phyloP scores from a whole-genome alignment of 2,329 filamentous ascomycete genomes.

The Catunica adiposa region DNA sequence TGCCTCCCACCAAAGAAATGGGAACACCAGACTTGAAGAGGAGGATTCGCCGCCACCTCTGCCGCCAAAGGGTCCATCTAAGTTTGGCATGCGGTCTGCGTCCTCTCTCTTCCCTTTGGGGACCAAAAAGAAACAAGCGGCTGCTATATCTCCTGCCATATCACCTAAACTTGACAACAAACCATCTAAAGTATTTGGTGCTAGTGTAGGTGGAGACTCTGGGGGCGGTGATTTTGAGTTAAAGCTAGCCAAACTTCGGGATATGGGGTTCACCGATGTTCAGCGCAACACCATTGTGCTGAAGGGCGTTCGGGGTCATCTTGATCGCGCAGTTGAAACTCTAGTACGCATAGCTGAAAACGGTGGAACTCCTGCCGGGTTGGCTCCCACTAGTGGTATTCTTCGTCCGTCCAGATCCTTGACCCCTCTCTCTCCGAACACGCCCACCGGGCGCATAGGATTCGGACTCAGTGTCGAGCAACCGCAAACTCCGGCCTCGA shows the following conservation, averaged over 20 bases:
- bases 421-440: slow-evolving; percentile 33
- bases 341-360: slow-evolving; percentile 70
- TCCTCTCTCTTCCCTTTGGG: slow-evolving; percentile 53
- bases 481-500: slow-evolving; percentile 24
- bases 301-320: slow-evolving; percentile 65
- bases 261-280: slow-evolving; percentile 84
- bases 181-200: slow-evolving; percentile 52
- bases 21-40: slow-evolving; percentile 36
- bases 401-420: slow-evolving; percentile 35
- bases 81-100: slow-evolving; percentile 40
- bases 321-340: slow-evolving; percentile 75
- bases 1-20: slow-evolving; percentile 19
- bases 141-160: slow-evolving; percentile 15
- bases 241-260: slow-evolving; percentile 61
- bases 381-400: neutral
- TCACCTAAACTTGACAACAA: slow-evolving; percentile 39
- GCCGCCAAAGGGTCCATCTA: slow-evolving; percentile 45
- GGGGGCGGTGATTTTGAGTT: slow-evolving; percentile 46
- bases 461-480: slow-evolving; percentile 21
- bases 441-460: slow-evolving; percentile 18
- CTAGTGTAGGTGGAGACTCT: slow-evolving; percentile 36
- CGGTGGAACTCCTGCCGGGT: slow-evolving; percentile 29
- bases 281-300: slow-evolving; percentile 67
- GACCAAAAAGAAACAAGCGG: slow-evolving; percentile 36
- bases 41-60: slow-evolving; percentile 41